Evolutionary conservation across 2,329 filamentous ascomycete species (phyloP), one percentile per base, ranked within the genome.

Genomic region (Lachnum nothofagi): DNA sequence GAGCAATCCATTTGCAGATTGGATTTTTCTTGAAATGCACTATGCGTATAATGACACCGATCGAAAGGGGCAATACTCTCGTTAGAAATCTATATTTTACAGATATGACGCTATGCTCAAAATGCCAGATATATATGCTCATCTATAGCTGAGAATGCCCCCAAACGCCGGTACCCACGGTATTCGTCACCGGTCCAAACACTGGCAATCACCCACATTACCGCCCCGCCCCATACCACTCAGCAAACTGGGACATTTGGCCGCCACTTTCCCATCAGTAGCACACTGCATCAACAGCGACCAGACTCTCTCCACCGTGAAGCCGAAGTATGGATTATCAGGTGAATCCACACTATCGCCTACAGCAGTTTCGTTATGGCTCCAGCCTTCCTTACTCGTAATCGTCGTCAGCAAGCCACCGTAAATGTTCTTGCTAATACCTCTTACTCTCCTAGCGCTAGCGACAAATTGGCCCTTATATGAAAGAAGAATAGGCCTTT

Each of bases 241-340:
- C 51, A 85, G 86, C 4, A 94, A 72, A 60, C 90, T 90, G 54
- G 91, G 86, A 10, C 88, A 88, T 51, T 89, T 89, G 1, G 85
- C 84, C 10, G 88, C 88, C 40, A 93, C 85, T 58, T 88, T 82
- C 0, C 86, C 91, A 51, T 79, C 68, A 7, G 56, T 54, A 6
- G 51, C 56, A 52, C 60, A 64, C 47, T 64, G 61, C 51, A 63
- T 51, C 9, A 64, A 37, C 29, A 63, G 42, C 8, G 53, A 44
- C 61, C 61, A 63, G 8, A 63, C 37, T 27, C 61, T 51, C 41
- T 63, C 61, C 22, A 63, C 45, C 3, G 56, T 51, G 27, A 62
- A 63, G 14, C 60, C 61, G 44, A 64, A 63, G n/a, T 48, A 52
- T 1, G 62, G 62, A 49, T 58, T 60, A 49, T 55, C 54, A 8